Evolutionary conservation across 495 filamentous ascomycete species (phyloP).

Genomic region (Lophium mytilinum): DNA sequence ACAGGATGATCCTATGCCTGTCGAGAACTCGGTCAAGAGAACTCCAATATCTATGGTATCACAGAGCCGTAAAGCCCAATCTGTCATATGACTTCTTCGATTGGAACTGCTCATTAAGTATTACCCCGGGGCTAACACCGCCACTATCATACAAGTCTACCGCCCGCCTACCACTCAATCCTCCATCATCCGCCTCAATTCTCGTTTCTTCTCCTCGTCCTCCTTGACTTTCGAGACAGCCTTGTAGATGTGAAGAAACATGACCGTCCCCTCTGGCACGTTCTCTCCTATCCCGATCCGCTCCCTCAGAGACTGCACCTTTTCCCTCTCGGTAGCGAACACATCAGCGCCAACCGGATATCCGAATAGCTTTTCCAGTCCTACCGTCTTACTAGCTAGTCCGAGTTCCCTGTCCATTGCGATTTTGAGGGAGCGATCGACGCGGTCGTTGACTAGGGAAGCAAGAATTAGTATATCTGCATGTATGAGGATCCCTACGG

Average conservation of each 20-base stretch:
- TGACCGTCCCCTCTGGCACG: background rate
- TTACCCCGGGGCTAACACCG: background rate
- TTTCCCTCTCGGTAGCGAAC: background rate
- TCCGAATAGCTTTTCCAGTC: background rate
- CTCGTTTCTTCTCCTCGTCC: background rate
- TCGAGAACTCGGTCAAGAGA: too few species aligned
- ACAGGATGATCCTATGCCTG: too few species aligned
- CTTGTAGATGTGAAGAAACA: background rate
- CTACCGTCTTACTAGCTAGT: background rate
- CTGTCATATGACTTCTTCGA: background rate
- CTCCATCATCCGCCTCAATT: background rate
- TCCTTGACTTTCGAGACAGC: background rate
- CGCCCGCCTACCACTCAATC: background rate
- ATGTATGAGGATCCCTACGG: background rate
- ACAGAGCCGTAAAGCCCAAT: background rate
- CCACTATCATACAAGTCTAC: background rate
- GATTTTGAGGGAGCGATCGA: background rate
- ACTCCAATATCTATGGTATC: background rate
- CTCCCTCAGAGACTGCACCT: background rate
- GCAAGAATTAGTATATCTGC: background rate
- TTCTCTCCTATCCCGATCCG: background rate
- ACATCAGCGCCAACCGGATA: background rate
- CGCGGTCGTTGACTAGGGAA: background rate
- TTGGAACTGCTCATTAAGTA: background rate
- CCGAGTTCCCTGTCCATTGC: background rate